Conservation (phyloP, 2,329 filamentous ascomycete genomes). For the Fusarium marasasianum region DNA sequence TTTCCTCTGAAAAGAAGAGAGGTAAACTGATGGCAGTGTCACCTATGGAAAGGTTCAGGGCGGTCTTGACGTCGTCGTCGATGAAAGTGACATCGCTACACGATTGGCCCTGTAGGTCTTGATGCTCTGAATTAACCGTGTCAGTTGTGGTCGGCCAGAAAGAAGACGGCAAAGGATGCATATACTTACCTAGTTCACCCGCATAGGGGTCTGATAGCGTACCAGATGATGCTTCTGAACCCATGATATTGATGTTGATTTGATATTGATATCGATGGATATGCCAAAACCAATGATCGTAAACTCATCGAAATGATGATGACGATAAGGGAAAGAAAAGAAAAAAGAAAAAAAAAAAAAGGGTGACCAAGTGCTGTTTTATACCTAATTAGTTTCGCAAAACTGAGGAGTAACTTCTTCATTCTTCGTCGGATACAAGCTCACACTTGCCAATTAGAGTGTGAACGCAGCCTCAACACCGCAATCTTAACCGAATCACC, state of each 20-base stretch:
- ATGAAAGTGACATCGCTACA: too few species aligned
- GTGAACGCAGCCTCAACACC: background rate
- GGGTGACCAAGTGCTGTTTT: background rate
- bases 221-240: background rate
- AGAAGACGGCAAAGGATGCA: background rate
- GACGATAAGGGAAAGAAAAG: too few species aligned
- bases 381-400: background rate
- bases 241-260: background rate
- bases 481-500: too few species aligned
- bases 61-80: background rate
- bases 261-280: background rate
- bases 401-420: background rate
- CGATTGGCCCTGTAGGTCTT: background rate
- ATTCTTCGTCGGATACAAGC: background rate
- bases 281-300: background rate
- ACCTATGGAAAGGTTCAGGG: background rate
- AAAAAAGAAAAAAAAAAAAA: background rate
- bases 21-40: accelerated
- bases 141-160: background rate
- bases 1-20: background rate
- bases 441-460: background rate
- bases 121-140: background rate
- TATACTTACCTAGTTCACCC: background rate
- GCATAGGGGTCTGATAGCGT: background rate
- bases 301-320: background rate